These are phyloP conservation scores for Coemansia sp. DNA, from an alignment of 192 early-diverging fungal species.

Conservation along the genomic window DNA sequence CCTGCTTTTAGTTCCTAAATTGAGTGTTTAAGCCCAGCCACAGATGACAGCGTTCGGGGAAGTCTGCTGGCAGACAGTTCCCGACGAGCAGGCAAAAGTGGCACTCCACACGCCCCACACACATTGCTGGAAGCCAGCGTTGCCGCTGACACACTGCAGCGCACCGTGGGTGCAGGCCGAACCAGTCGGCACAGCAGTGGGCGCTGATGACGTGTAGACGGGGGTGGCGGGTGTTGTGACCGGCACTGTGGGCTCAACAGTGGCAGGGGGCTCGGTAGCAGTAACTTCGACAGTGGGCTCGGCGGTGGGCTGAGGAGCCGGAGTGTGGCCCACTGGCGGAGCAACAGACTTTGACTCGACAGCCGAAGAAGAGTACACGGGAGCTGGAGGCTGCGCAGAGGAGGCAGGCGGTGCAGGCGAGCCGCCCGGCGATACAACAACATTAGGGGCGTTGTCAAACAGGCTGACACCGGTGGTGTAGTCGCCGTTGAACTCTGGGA, in stretches of 20 bases:
- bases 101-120: not conserved
- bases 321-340: not conserved
- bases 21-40: not conserved
- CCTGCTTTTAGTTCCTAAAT: not conserved
- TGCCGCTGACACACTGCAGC: not conserved
- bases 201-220: not conserved
- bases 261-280: not conserved
- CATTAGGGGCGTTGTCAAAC: not conserved
- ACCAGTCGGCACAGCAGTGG: not conserved
- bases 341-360: not conserved
- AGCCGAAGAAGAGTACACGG: no score
- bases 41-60: not conserved
- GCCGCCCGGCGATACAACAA: not conserved
- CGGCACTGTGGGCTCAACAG: not conserved
- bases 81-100: not conserved
- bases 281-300: not conserved
- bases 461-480: not conserved
- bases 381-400: not conserved
- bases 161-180: not conserved
- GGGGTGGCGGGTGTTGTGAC: not conserved
- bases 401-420: not conserved
- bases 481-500: conserved; percentile 41
- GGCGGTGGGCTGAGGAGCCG: not conserved
- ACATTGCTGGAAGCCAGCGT: not conserved
- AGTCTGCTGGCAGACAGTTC: not conserved